phyloP scores from a whole-genome alignment of 495 filamentous ascomycete species.

The Tuber indicum region DNA sequence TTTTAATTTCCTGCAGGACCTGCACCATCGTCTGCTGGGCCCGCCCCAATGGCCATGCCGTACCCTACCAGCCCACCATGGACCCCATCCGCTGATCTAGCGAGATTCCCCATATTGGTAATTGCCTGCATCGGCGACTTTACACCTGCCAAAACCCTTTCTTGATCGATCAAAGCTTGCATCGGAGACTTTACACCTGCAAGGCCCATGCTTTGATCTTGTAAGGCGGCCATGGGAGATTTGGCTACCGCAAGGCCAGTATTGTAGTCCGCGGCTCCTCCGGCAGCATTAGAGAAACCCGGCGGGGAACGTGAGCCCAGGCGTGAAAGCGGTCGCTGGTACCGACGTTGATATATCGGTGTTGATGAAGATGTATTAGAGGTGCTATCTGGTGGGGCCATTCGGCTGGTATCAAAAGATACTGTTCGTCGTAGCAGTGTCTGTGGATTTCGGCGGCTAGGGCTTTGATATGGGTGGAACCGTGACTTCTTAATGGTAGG shows the following conservation, averaged over 20 bases:
- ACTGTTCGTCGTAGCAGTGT: not conserved
- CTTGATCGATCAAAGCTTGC: not conserved
- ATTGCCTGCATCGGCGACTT: constrained; percentile 3
- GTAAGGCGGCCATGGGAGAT: not conserved
- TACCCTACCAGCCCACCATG: not conserved
- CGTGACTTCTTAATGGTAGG: not conserved
- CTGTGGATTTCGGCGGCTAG: not conserved
- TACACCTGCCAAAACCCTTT: not conserved
- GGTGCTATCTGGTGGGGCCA: not conserved
- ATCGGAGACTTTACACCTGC: not conserved
- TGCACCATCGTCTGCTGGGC: not conserved
- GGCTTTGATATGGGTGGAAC: not conserved
- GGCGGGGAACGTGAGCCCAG: not conserved
- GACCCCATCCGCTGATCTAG: not conserved
- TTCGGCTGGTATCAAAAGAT: not conserved
- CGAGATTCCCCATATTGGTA: not conserved
- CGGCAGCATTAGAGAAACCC: not conserved
- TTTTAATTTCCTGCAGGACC: not conserved
- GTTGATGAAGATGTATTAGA: not conserved
- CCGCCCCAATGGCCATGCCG: not conserved
- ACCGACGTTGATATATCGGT: not conserved
- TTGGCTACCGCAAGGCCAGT: not conserved
- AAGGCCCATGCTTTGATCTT: not conserved
- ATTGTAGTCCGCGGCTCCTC: not conserved
- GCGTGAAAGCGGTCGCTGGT: not conserved